These are phyloP conservation scores for Trichoderma oligosporum DNA, from an alignment of 2,329 filamentous ascomycete genomes.

Conservation along the genomic window DNA sequence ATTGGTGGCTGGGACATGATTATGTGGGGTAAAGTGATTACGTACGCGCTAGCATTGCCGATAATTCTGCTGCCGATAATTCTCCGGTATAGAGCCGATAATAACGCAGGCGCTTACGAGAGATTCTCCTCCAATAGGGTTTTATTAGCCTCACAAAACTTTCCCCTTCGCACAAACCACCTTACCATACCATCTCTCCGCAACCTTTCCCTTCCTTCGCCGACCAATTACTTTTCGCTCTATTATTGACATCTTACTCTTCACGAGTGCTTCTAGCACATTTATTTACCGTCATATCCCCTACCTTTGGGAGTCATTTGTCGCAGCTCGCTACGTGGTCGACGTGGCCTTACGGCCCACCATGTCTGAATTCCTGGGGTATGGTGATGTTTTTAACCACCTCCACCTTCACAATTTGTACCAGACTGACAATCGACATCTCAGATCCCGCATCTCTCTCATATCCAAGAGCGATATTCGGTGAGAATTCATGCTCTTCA, in stretches of 20 bases:
- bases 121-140: constrained; percentile 24
- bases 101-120: constrained; percentile 20
- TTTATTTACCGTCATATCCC: constrained; percentile 9
- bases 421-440: neutral
- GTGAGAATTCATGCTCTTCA: constrained; percentile 49
- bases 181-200: constrained; percentile 22
- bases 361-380: constrained; percentile 62
- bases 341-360: constrained; percentile 37
- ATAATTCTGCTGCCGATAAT: constrained; percentile 18
- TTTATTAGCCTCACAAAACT: constrained; percentile 34
- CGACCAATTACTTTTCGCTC: constrained; percentile 21
- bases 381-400: constrained; percentile 36
- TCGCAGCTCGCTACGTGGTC: constrained; percentile 38
- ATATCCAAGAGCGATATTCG: constrained; percentile 97
- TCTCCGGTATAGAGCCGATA: constrained; percentile 25
- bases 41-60: no score
- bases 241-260: constrained; percentile 19
- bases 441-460: constrained; percentile 87
- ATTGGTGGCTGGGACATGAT: neutral
- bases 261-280: constrained; percentile 19
- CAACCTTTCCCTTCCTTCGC: constrained; percentile 22
- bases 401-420: neutral
- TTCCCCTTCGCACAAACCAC: constrained; percentile 28
- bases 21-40: constrained; percentile 1
- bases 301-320: constrained; percentile 14